These are phyloP conservation scores for Lachnellula willkommii DNA, from an alignment of 2,329 filamentous ascomycete species.

Conservation along the genomic window DNA sequence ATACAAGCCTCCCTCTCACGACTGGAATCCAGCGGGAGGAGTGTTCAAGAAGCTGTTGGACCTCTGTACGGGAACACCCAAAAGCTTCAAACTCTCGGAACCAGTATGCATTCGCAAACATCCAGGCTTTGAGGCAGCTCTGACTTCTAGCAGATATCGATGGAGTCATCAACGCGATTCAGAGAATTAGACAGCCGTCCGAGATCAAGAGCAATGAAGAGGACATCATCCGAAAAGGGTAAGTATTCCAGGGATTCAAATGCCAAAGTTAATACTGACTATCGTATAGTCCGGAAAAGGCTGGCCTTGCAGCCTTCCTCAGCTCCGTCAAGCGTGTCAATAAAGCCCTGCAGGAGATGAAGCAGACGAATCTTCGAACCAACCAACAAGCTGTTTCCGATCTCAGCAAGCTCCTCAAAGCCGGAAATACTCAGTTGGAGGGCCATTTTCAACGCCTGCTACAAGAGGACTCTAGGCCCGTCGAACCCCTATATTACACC, in stretches of 20 bases:
- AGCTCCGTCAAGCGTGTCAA: constrained; percentile 84
- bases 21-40: constrained; percentile 82
- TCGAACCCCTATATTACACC: constrained; percentile 88
- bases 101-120: constrained; percentile 48
- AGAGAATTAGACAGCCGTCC: constrained; percentile 80
- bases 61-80: constrained; percentile 91
- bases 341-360: constrained; percentile 77
- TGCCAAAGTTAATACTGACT: constrained; percentile 16
- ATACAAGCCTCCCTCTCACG: constrained; percentile 83
- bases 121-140: neutral
- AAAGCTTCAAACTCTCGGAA: constrained; percentile 78
- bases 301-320: constrained; percentile 78
- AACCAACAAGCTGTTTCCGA: constrained; percentile 87
- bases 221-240: constrained; percentile 78
- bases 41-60: constrained; percentile 84
- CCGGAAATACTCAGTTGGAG: constrained; percentile 78
- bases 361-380: constrained; percentile 81
- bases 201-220: constrained; percentile 92
- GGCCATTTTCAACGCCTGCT: constrained; percentile 75
- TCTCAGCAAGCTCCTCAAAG: constrained; percentile 68
- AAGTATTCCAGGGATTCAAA: constrained; percentile 21
- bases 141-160: constrained; percentile 64
- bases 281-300: constrained; percentile 61
- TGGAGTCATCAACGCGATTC: constrained; percentile 77
- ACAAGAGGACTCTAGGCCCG: constrained; percentile 68